A percentile compares a stretch with the other conserved stretches of the same genome.
Evolutionary conservation across 495 filamentous ascomycete species (phyloP).

Genomic region (Monascus purpureus): DNA sequence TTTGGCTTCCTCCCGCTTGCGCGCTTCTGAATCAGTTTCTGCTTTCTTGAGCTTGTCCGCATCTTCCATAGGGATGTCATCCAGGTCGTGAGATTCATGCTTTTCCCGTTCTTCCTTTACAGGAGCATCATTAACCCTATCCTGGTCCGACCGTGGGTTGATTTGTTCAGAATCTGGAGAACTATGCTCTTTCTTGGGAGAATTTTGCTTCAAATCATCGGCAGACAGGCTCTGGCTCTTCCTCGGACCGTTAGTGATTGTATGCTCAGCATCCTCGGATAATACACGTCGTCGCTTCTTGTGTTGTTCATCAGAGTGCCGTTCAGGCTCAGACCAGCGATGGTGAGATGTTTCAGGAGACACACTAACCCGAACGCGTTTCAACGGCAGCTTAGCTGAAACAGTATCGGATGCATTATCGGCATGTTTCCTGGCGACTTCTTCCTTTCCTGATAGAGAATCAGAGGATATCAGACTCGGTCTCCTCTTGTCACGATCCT

Average conservation of each 20-base stretch:
- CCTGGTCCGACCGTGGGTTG: not conserved
- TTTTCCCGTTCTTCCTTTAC: constrained; percentile 22
- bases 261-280: constrained; percentile 25
- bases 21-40: constrained; percentile 28
- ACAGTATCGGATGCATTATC: constrained; percentile 14
- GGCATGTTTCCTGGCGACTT: constrained; percentile 21
- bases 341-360: constrained; percentile 50
- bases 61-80: constrained; percentile 18
- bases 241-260: constrained; percentile 15
- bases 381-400: constrained; percentile 23
- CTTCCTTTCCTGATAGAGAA: constrained; percentile 27
- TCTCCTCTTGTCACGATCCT: constrained; percentile 21
- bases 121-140: constrained; percentile 6
- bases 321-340: constrained; percentile 31
- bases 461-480: constrained; percentile 29
- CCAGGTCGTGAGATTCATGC: constrained; percentile 11
- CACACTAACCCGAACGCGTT: constrained; percentile 51
- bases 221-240: constrained; percentile 12
- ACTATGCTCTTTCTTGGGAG: constrained; percentile 13
- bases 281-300: constrained; percentile 39
- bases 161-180: constrained; percentile 3
- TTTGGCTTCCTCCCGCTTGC: constrained; percentile 20
- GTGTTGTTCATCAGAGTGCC: constrained; percentile 18
- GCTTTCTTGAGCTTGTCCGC: constrained; percentile 8
- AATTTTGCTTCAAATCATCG: too few species aligned